A percentile compares a stretch with the other conserved stretches of the same genome.
Conservation (phyloP, 164 flowering plant species). For the Magnolia kwangsiensis region DNA sequence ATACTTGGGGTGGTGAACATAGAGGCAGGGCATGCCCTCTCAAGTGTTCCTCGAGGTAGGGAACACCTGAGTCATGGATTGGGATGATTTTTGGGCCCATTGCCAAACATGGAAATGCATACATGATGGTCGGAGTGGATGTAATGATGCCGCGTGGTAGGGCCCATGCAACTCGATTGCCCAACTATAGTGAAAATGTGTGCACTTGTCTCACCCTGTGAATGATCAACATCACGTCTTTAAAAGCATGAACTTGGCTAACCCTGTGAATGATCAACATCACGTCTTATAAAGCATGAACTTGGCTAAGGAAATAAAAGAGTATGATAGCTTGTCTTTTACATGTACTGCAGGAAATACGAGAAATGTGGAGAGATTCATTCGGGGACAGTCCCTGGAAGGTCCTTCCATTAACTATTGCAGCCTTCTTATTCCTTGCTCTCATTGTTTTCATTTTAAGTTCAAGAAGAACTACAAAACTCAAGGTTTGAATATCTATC, state of each 20-base stretch:
- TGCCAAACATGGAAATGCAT: too few species aligned
- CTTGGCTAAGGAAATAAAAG: not conserved
- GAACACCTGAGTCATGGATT: too few species aligned
- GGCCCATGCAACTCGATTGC: too few species aligned
- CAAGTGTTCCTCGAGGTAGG: too few species aligned
- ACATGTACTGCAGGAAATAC: slow-evolving; percentile 21
- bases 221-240: not conserved
- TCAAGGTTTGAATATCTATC: slow-evolving; percentile 42
- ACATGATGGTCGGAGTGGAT: too few species aligned
- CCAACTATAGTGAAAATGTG: too few species aligned
- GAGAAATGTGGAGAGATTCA: slow-evolving; percentile 11
- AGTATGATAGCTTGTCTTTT: not conserved
- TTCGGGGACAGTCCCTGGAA: slow-evolving; percentile 29
- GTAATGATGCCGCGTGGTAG: too few species aligned
- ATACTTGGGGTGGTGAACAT: too few species aligned
- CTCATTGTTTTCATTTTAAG: slow-evolving; percentile 42
- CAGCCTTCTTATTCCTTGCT: slow-evolving; percentile 25
- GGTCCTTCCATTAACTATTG: slow-evolving; percentile 15
- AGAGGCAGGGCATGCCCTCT: too few species aligned
- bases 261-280: too few species aligned
- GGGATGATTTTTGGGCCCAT: too few species aligned
- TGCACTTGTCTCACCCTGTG: too few species aligned
- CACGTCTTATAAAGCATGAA: not conserved
- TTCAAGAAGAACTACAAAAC: slow-evolving; percentile 57
- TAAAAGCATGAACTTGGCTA: not conserved